Evolutionary conservation across 2,329 filamentous ascomycete genomes (phyloP).

Genomic region (Cladosporium sp.): DNA sequence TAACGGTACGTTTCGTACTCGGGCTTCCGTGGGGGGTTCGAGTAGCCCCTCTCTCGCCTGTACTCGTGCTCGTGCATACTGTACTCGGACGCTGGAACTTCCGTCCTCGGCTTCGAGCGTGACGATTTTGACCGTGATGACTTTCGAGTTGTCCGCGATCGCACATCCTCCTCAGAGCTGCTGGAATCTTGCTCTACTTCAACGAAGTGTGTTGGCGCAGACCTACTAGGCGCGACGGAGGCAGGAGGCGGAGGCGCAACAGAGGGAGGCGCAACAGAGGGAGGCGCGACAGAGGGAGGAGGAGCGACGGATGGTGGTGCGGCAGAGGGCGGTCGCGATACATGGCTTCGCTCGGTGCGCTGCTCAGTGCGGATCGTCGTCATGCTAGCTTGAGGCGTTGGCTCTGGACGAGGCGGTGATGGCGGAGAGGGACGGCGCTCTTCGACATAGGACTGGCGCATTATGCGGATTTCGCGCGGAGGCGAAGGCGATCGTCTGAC

Average conservation of each 20-base stretch:
- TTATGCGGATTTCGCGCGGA: constrained; percentile 26
- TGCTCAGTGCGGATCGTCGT: constrained; percentile 19
- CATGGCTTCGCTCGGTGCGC: constrained; percentile 22
- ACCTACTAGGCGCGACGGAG: constrained; percentile 13
- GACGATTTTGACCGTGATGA: constrained; percentile 27
- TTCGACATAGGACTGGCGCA: constrained; percentile 27
- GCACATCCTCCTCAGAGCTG: constrained; percentile 35
- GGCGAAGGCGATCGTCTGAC: constrained; percentile 33
- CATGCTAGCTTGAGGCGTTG: constrained; percentile 27
- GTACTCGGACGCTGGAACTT: constrained; percentile 38
- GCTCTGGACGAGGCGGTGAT: constrained; percentile 22
- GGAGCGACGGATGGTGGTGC: constrained; percentile 30
- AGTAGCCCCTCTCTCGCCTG: constrained; percentile 41
- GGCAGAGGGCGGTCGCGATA: constrained; percentile 40
- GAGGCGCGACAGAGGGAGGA: constrained; percentile 33
- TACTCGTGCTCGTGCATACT: constrained; percentile 49
- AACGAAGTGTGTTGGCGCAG: constrained; percentile 44
- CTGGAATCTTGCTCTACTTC: constrained; percentile 43
- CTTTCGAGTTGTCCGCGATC: constrained; percentile 34
- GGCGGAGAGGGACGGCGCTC: constrained; percentile 26
- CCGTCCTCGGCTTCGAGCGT: constrained; percentile 25
- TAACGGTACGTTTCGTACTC: constrained; percentile 52
- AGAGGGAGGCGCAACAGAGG: constrained; percentile 20
- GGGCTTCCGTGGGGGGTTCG: constrained; percentile 29
- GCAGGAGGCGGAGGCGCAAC: constrained; percentile 26